phyloP scores from a whole-genome alignment of 768 basidiomycete genomes.

The Kwoniella heveanensis region DNA sequence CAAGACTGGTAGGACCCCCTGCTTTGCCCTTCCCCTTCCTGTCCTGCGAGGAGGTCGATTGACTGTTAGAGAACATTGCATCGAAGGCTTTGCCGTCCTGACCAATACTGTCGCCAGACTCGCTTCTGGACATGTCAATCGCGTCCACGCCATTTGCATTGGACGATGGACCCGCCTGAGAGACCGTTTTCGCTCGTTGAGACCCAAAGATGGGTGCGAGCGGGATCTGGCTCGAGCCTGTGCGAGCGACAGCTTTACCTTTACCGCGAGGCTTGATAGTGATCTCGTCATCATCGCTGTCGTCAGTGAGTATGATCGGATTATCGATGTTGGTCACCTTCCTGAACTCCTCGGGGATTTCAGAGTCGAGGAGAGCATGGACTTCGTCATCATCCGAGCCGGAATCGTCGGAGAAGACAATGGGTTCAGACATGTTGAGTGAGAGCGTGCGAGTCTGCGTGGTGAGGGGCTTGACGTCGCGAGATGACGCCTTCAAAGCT shows the following conservation, averaged over 20 bases:
- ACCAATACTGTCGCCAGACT: conserved; percentile 10
- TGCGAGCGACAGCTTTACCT: conserved; percentile 12
- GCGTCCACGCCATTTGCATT: background rate
- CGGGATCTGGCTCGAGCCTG: background rate
- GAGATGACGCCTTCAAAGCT: background rate
- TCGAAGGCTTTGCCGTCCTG: conserved; percentile 6
- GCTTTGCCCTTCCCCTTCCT: conserved; percentile 5
- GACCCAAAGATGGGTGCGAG: conserved; percentile 19
- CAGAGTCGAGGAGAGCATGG: conserved; percentile 9
- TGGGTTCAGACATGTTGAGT: conserved; percentile 6
- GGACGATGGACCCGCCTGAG: background rate
- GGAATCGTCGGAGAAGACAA: conserved; percentile 12
- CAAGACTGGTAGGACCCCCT: background rate
- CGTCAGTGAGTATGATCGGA: conserved; percentile 29
- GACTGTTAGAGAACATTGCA: background rate
- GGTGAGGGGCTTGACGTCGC: conserved; percentile 1
- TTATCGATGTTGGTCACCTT: conserved; percentile 31
- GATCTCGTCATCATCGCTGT: conserved; percentile 19
- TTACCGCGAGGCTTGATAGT: conserved; percentile 9
- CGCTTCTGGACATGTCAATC: background rate
- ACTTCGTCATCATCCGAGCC: conserved; percentile 28
- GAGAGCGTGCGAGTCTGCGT: background rate
- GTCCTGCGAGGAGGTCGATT: background rate
- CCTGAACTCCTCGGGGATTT: conserved; percentile 27
- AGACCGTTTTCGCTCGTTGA: background rate